Evolutionary conservation across 164 flowering plant genomes (phyloP).

Genomic region (Amborella trichopoda): DNA sequence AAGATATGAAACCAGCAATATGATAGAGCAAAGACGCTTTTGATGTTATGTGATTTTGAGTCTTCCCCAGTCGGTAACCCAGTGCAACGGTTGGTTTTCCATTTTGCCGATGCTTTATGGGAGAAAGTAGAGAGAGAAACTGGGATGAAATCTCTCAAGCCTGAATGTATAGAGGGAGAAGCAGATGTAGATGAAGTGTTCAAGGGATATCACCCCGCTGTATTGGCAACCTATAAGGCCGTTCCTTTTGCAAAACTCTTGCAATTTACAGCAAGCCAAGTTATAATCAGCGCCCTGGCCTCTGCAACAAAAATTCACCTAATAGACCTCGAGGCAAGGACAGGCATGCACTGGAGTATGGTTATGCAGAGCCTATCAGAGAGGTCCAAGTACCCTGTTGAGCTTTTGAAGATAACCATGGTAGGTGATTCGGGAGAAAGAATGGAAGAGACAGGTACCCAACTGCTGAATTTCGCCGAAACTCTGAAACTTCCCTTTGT

Average conservation of each 20-base stretch:
- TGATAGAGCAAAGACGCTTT: constrained; percentile 26
- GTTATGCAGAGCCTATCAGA: constrained; percentile 44
- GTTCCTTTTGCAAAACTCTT: constrained; percentile 23
- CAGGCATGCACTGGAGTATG: constrained; percentile 26
- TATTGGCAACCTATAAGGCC: constrained; percentile 13
- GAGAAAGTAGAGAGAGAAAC: constrained; percentile 39
- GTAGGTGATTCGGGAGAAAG: constrained; percentile 16
- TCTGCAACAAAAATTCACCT: constrained; percentile 32
- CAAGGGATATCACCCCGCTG: constrained; percentile 9
- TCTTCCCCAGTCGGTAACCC: constrained; percentile 21
- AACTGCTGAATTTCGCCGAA: constrained; percentile 22
- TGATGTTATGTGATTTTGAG: constrained; percentile 22
- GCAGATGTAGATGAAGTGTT: constrained; percentile 13
- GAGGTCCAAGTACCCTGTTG: constrained; percentile 14
- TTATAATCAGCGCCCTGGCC: constrained; percentile 30
- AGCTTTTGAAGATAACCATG: constrained; percentile 37
- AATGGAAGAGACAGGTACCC: too few species aligned
- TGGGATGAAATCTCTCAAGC: too few species aligned
- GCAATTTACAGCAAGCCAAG: too few species aligned
- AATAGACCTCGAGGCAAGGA: constrained; percentile 31
- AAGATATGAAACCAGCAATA: constrained; percentile 33
- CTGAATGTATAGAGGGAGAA: background rate
- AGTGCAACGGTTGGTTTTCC: constrained; percentile 41
- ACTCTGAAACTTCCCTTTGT: too few species aligned
- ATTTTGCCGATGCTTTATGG: constrained; percentile 37